These are phyloP conservation scores for Gilbertella persicaria DNA, from an alignment of 371 early-diverging fungal species.

Conservation along the genomic window DNA sequence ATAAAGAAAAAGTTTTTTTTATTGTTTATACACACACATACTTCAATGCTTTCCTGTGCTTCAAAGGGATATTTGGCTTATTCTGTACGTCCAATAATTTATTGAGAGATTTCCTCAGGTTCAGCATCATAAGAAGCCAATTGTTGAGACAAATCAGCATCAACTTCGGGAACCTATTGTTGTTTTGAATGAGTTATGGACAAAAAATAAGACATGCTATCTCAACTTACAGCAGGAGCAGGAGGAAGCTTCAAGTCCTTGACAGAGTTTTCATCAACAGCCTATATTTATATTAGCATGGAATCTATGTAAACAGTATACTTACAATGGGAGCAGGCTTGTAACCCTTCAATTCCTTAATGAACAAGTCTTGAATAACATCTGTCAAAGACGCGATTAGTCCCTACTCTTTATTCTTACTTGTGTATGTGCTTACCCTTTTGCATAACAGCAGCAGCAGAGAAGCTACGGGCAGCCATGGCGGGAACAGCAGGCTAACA, in stretches of 20 bases:
- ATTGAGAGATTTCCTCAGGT: constrained; percentile 45
- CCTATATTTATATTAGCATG: constrained; percentile 17
- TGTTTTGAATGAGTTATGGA: no score
- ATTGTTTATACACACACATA: neutral
- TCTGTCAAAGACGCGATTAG: constrained; percentile 31
- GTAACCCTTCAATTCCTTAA: constrained; percentile 57
- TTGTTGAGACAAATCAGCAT: constrained; percentile 47
- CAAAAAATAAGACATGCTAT: neutral
- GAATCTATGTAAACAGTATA: no score
- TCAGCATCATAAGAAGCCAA: constrained; percentile 52
- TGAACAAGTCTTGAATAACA: constrained; percentile 51
- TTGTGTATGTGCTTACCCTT: constrained; percentile 37
- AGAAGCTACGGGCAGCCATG: constrained; percentile 47
- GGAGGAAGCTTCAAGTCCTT: constrained; percentile 57
- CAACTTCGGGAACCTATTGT: constrained; percentile 47
- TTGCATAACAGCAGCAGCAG: constrained; percentile 43
- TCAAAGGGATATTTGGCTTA: neutral
- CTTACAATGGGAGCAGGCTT: constrained; percentile 53
- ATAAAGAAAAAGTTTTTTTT: neutral
- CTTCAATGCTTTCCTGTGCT: neutral
- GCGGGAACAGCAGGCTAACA: constrained; percentile 22
- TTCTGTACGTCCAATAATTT: constrained; percentile 13
- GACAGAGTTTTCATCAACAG: constrained; percentile 42
- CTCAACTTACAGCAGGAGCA: constrained; percentile 44
- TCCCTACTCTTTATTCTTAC: no score